These are phyloP conservation scores for Hippophae rhamnoides DNA, from an alignment of 306 rosid genomes.

Conservation along the genomic window DNA sequence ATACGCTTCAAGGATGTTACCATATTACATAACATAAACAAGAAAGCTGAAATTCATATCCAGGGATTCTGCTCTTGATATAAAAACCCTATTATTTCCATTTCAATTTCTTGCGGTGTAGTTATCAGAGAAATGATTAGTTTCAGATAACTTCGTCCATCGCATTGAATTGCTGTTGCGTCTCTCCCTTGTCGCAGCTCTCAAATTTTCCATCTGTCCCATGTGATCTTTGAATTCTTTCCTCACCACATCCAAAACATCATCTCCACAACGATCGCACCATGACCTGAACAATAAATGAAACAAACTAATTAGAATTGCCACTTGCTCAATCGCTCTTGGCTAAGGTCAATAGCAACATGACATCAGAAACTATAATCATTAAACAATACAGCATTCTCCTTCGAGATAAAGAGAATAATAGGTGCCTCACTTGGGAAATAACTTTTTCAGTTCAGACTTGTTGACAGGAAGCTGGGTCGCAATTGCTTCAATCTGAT, in stretches of 20 bases:
- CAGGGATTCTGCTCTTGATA: too few species aligned
- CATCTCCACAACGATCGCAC: slow-evolving; percentile 69
- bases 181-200: slow-evolving; percentile 18
- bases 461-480: slow-evolving; percentile 51
- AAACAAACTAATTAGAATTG: not conserved
- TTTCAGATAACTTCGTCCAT: too few species aligned
- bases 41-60: too few species aligned
- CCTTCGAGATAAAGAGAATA: not conserved
- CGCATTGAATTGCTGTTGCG: slow-evolving; percentile 34
- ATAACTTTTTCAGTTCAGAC: slow-evolving; percentile 44
- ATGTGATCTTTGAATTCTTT: slow-evolving; percentile 74
- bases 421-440: slow-evolving; percentile 33
- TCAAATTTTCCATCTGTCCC: slow-evolving; percentile 65
- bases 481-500: slow-evolving; percentile 49
- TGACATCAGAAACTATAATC: too few species aligned
- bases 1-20: too few species aligned
- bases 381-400: too few species aligned
- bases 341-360: too few species aligned
- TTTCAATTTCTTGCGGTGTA: too few species aligned
- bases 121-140: too few species aligned
- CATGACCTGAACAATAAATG: slow-evolving; percentile 37
- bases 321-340: not conserved
- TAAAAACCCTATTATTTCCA: too few species aligned
- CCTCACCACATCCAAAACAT: slow-evolving; percentile 68
- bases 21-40: too few species aligned